Conservation (phyloP, 495 filamentous ascomycete genomes). For the Hypoxylon lienhwacheense region DNA sequence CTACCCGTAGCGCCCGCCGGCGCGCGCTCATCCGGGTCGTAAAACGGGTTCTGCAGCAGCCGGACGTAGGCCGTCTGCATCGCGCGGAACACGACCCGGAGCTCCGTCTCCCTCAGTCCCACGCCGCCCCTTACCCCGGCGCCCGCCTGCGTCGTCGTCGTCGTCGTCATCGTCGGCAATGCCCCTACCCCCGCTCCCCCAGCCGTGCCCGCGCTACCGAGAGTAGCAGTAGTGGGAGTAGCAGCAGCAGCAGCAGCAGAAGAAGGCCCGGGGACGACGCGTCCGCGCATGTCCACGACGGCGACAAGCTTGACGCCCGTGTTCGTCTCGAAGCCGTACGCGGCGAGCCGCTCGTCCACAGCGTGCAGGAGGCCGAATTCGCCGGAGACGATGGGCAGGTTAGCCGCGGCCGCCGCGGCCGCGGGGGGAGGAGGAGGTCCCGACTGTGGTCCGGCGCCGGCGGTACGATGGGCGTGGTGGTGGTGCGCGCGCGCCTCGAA, state of each 20-base stretch:
- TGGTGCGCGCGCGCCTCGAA: slow-evolving; percentile 76
- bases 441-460: too few relatives aligned
- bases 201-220: slow-evolving; percentile 22
- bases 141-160: not conserved
- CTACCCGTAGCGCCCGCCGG: too few relatives aligned
- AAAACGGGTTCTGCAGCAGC: slow-evolving; percentile 93
- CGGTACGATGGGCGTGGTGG: slow-evolving; percentile 63
- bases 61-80: slow-evolving; percentile 88
- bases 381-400: slow-evolving; percentile 57
- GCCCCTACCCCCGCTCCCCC: slow-evolving; percentile 7
- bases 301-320: slow-evolving; percentile 88
- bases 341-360: slow-evolving; percentile 85
- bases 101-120: slow-evolving; percentile 66
- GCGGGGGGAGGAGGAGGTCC: slow-evolving; percentile 38
- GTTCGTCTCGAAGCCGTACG: slow-evolving; percentile 97
- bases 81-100: slow-evolving; percentile 84
- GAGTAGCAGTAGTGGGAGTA: too few relatives aligned
- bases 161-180: not conserved
- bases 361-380: slow-evolving; percentile 91
- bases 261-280: slow-evolving; percentile 36
- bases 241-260: too few relatives aligned
- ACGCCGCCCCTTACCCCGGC: slow-evolving; percentile 20
- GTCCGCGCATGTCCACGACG: slow-evolving; percentile 82
- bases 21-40: slow-evolving; percentile 80
- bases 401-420: not conserved